phyloP scores from a whole-genome alignment of 192 early-diverging fungal genomes.

The Gryganskiella cystojenkinii region DNA sequence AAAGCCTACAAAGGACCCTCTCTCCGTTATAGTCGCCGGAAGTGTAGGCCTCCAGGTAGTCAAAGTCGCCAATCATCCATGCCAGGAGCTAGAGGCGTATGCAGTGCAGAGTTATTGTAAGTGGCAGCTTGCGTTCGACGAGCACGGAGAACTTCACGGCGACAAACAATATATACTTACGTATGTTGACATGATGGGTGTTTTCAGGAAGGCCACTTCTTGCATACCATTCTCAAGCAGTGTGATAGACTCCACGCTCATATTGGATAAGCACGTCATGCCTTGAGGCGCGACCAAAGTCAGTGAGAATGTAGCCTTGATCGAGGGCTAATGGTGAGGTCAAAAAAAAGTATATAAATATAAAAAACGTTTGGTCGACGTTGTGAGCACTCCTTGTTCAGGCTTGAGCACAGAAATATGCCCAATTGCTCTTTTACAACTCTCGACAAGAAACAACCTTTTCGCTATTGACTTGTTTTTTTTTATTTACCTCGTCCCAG shows the following conservation, averaged over 20 bases:
- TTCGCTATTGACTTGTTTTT: background rate
- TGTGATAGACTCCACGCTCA: slow-evolving; percentile 40
- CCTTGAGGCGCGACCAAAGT: slow-evolving; percentile 53
- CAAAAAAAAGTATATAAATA: background rate
- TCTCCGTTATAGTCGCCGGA: slow-evolving; percentile 53
- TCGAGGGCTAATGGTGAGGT: slow-evolving; percentile 47
- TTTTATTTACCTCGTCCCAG: slow-evolving; percentile 81
- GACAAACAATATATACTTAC: slow-evolving; percentile 9
- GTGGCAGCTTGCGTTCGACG: background rate
- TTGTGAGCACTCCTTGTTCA: background rate
- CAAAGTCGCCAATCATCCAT: slow-evolving; percentile 63
- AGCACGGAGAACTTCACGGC: background rate
- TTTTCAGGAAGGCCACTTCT: slow-evolving; percentile 48
- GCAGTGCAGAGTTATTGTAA: background rate
- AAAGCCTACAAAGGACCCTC: slow-evolving; percentile 53
- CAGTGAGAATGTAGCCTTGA: slow-evolving; percentile 67
- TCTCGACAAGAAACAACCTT: too few species aligned
- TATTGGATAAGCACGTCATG: slow-evolving; percentile 64
- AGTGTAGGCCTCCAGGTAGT: slow-evolving; percentile 50
- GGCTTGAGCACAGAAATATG: too few species aligned
- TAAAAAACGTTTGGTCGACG: background rate
- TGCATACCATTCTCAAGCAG: slow-evolving; percentile 30
- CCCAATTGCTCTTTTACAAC: background rate
- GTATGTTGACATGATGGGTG: slow-evolving; percentile 51
- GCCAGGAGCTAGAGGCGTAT: slow-evolving; percentile 66